Conservation (phyloP, 768 basidiomycete species). For the Pleurotus pulmonarius region DNA sequence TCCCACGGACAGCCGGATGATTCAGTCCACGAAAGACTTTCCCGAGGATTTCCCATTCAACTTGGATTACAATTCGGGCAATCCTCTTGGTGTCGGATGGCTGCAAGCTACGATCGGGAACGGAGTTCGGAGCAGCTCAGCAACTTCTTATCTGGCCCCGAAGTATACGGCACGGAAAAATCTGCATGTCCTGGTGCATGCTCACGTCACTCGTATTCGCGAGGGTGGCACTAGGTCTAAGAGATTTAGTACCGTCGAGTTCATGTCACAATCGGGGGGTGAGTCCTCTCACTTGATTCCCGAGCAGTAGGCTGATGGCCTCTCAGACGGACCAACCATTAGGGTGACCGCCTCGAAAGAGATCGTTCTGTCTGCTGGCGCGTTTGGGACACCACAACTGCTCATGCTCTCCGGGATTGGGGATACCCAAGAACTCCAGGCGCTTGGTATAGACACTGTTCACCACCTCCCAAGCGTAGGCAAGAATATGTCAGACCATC, state of each 20-base stretch:
- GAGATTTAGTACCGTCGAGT: background rate
- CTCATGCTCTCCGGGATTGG: background rate
- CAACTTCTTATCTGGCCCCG: conserved; percentile 25
- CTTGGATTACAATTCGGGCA: conserved; percentile 28
- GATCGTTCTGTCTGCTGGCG: conserved; percentile 34
- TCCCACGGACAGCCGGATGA: conserved; percentile 15
- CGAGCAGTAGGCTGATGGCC: background rate
- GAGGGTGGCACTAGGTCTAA: background rate
- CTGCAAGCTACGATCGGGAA: conserved; percentile 23
- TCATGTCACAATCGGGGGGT: background rate
- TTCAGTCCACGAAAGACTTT: conserved; percentile 18
- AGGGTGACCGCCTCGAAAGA: conserved; percentile 25
- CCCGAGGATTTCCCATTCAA: conserved; percentile 28
- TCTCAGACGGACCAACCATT: background rate
- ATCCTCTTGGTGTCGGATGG: conserved; percentile 25
- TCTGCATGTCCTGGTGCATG: conserved; percentile 26
- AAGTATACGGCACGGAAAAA: conserved; percentile 21
- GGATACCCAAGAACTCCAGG: background rate
- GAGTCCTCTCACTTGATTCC: background rate
- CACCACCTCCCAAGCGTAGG: conserved; percentile 32
- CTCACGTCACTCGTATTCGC: conserved; percentile 19
- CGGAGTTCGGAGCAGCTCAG: conserved; percentile 24
- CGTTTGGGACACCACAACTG: conserved; percentile 11
- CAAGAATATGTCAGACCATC: conserved; percentile 30
- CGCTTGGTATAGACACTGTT: conserved; percentile 26